These are phyloP conservation scores for Phanerochaete carnosa DNA, from an alignment of 768 basidiomycete genomes.

Conservation along the genomic window DNA sequence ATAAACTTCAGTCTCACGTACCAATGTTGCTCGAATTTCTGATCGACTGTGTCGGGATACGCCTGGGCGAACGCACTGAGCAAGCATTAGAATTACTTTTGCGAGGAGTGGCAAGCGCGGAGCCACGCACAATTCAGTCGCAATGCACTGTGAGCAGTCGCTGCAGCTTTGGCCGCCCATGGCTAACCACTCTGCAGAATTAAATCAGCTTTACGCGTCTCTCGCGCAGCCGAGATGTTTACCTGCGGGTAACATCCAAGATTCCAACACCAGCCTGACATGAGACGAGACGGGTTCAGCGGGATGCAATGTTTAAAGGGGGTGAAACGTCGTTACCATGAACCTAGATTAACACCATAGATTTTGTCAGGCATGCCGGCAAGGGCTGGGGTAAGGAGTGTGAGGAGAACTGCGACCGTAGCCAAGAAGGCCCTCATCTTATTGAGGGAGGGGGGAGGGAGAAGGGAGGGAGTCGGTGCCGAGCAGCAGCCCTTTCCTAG, in stretches of 20 bases:
- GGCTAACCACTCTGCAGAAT: slow-evolving; percentile 52
- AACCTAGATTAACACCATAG: slow-evolving; percentile 71
- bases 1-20: slow-evolving; percentile 15
- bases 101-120: not conserved
- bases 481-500: too few relatives aligned
- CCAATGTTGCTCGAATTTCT: slow-evolving; percentile 64
- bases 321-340: slow-evolving; percentile 42
- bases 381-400: not conserved
- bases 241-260: slow-evolving; percentile 84
- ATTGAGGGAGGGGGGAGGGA: not conserved
- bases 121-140: slow-evolving; percentile 57
- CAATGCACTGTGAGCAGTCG: slow-evolving; percentile 62
- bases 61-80: slow-evolving; percentile 57
- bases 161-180: slow-evolving; percentile 71
- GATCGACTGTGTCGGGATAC: slow-evolving; percentile 56
- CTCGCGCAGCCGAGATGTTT: not conserved
- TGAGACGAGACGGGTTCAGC: not conserved
- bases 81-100: not conserved
- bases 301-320: not conserved
- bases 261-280: slow-evolving; percentile 65
- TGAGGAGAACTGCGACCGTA: not conserved
- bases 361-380: slow-evolving; percentile 40
- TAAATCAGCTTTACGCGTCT: not conserved
- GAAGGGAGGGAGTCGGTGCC: not conserved
- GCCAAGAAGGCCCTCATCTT: slow-evolving; percentile 3